Base-by-base conservation (phyloP, 306 rosid genomes). In the Vigna angularis region DNA sequence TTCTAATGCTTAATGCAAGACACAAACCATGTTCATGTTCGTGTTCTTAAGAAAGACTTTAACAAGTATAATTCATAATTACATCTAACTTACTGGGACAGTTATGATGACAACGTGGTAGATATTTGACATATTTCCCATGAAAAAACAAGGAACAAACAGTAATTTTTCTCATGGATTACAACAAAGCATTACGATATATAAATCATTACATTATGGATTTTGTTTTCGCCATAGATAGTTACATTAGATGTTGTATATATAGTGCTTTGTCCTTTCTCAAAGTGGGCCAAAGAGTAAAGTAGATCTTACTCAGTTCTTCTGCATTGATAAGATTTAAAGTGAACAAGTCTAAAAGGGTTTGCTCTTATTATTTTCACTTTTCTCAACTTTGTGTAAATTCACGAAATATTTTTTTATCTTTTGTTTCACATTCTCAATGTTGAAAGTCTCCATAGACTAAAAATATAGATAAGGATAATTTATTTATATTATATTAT, bases 211-310 rank as follows among this genome's bases (percentile, higher is more conserved):
- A 4, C 12, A 44, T 30, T 22, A 20, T 47, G 66, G 26, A 16
- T 24, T 18, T 66, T 40, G 45, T 40, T 40, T 7, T 53, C 30
- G 32, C 63, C 64, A 17, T n/a, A 48, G 49, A 47, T 34, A 14
- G 18, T 49, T 49, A 50, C 17, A 16, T 48, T 48, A 63, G 26
- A 4, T 76, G 81, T 26, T 76, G 81, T 17, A 36, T 66, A 44
- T 42, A 26, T 30, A 57, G 42, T 48, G 70, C 9, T 78, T 77
- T 70, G 76, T 78, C 82, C 59, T 12, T 58, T 18, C 28, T 8
- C n/a, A 24, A 55, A 30, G 72, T 75, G 76, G 70, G 42, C 58
- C 68, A 56, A 77, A n/a, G 38, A 30, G 50, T 56, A 68, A 56
- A 38, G 74, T 16, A 34, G 45, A 18, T 22, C 34, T 28, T 28